phyloP scores from a whole-genome alignment of 495 filamentous ascomycete species.

The Viridothelium virens region DNA sequence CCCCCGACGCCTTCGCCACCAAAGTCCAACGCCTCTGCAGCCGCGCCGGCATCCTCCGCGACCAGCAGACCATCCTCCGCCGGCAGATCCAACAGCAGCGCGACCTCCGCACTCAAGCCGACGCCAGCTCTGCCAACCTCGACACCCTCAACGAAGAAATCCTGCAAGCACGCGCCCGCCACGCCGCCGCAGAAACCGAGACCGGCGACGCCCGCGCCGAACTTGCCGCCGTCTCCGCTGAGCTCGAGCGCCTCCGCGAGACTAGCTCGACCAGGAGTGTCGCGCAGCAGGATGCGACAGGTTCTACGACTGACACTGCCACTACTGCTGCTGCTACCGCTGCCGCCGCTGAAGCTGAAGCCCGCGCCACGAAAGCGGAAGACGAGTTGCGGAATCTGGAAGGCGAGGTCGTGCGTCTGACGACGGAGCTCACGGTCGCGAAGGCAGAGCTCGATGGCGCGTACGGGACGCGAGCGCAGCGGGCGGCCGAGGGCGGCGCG shows the following conservation, averaged over 20 bases:
- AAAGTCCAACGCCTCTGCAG: slow-evolving; percentile 71
- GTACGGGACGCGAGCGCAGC: slow-evolving; percentile 51
- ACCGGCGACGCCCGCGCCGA: slow-evolving; percentile 21
- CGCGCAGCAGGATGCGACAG: slow-evolving; percentile 20
- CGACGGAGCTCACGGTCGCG: slow-evolving; percentile 84
- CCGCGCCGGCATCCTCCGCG: slow-evolving; percentile 55
- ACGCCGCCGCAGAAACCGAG: slow-evolving; percentile 30
- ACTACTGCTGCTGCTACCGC: not conserved
- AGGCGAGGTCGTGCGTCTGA: slow-evolving; percentile 72
- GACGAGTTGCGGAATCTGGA: slow-evolving; percentile 68
- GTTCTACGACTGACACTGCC: slow-evolving; percentile 10
- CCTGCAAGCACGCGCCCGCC: slow-evolving; percentile 33
- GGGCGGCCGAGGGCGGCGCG: slow-evolving; percentile 30
- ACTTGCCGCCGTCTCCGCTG: slow-evolving; percentile 21
- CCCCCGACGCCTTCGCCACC: slow-evolving; percentile 57
- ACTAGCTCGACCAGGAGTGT: slow-evolving; percentile 17
- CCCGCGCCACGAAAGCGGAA: slow-evolving; percentile 30
- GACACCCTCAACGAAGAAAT: slow-evolving; percentile 30
- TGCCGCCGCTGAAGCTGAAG: slow-evolving; percentile 39
- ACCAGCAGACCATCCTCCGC: slow-evolving; percentile 76
- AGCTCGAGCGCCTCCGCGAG: slow-evolving; percentile 19
- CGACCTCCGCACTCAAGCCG: slow-evolving; percentile 67
- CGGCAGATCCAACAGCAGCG: slow-evolving; percentile 89
- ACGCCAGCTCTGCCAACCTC: slow-evolving; percentile 47
- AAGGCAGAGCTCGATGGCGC: slow-evolving; percentile 93